Evolutionary conservation across 371 early-diverging fungal genomes (phyloP), one percentile per base, ranked within the genome.

Genomic region (Rhizopus arrhizus): DNA sequence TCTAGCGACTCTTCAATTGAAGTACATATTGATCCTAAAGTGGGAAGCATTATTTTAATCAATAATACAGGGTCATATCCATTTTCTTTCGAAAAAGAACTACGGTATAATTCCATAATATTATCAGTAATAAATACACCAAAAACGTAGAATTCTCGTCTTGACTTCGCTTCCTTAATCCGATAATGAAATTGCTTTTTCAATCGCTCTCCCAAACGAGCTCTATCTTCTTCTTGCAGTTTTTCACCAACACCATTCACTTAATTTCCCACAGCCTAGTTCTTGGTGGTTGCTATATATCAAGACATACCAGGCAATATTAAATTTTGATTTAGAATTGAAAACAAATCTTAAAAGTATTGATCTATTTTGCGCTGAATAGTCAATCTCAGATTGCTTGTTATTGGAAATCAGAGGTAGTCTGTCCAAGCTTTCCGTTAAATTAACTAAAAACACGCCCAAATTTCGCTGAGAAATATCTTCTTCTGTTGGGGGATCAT

Each of bases 401-500:
- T 58, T 34, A 53, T 33, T 63, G 40, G 13, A 34, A 2, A n/a
- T 57, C 47, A 63, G 11, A 63, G 56, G 58, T 11, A 35, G 9
- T 41, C 58, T 63, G 58, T 63, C 64, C 34, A 63, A 32, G 33
- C 47, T 63, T 58, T 63, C 53, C 13, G 34, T 63, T 22, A 63
- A 47, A 42, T 53, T 53, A 40, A 58, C 33, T 38, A 63, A 34
- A 53, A 56, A 62, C 13, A 43, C 12, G 13, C 53, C 47, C 12
- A 63, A 53, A 32, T 63, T 42, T 51, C 58, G 63, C 40, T 53
- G 64, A 47, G 58, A 63, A 13, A 46, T 35, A 47, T 43, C 47
- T 3, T 63, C 58, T 63, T 58, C 58, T n/a, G 58, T 58, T 43
- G 64, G 56, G n/a, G 52, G 53, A 56, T 57, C 58, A 38, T 53